Percentiles rank a stretch among this genome's conserved stretches.
Conservation (phyloP, 1,139 yeast genomes). For the Yamadazyma triangularis region DNA sequence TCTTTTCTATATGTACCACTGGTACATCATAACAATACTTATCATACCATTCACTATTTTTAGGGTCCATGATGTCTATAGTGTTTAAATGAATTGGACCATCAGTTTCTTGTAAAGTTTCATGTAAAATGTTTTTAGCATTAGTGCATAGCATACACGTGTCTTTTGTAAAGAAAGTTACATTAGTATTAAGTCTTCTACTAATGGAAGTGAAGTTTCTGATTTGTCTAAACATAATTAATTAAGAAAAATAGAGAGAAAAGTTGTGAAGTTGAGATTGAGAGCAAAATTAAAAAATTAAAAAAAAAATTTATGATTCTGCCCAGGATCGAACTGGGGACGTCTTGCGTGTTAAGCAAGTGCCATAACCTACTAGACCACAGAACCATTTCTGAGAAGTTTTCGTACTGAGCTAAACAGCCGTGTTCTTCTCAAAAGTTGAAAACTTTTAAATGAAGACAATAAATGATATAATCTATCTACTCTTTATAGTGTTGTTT, state of each 20-base stretch:
- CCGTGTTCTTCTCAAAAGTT: too few species aligned
- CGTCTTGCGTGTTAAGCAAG: constrained; percentile 99
- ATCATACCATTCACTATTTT: constrained; percentile 73
- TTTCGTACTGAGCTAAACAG: too few species aligned
- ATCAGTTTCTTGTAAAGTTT: constrained; percentile 29
- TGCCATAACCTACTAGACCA: constrained; percentile 99
- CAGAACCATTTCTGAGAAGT: constrained; percentile 24
- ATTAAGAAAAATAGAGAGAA: too few species aligned
- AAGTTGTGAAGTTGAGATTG: too few species aligned
- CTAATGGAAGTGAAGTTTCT: neutral
- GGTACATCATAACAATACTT: constrained; percentile 88
- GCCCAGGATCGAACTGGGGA: constrained; percentile 99
- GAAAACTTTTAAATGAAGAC: too few species aligned
- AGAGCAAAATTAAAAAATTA: constrained; percentile 1
- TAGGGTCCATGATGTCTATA: constrained; percentile 67
- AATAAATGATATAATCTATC: too few species aligned
- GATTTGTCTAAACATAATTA: neutral
- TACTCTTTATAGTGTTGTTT: too few species aligned
- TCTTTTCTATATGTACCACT: constrained; percentile 67
- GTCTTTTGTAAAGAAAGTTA: constrained; percentile 70
- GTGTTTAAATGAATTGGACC: constrained; percentile 32
- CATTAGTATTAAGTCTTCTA: constrained; percentile 1
- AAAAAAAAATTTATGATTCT: constrained; percentile 66
- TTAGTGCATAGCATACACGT: constrained; percentile 75
- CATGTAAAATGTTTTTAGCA: constrained; percentile 53